Evolutionary conservation across 2,329 filamentous ascomycete genomes (phyloP), one percentile per base, ranked within the genome.

Genomic region (Trichothecium sympodiale): DNA sequence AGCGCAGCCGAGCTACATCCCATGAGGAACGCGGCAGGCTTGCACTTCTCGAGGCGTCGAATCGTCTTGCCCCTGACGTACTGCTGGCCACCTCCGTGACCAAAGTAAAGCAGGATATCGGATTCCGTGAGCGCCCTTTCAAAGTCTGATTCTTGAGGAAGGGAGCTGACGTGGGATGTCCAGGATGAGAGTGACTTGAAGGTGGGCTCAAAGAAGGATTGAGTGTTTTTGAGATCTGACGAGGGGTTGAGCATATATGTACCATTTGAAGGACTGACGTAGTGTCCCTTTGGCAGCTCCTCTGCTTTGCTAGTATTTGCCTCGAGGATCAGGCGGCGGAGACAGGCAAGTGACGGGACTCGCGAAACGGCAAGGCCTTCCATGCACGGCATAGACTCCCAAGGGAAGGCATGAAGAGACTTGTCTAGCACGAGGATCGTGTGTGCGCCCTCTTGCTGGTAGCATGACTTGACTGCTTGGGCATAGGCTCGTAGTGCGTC

Each of bases 361-460:
- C 91, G 78, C 4, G 86, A 94, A 26, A 95, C 80, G 1, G 89
- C 81, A 4, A 80, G 67, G 3, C 72, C 74, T 43, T 84, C 72
- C 52, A 98, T 74, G 52, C 86, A 95, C 0, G 88, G 86, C 27
- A 98, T 62, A 1, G 86, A 94, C 53, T 98, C 91, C 91, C 93
- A 98, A 0, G 91, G 91, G 50, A 98, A 94, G 2, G 76, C 69
- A 50, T 96, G 91, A 3, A 98, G 69, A 3, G 83, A 73, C 57
- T 94, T 95, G 59, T 98, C 91, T 5, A 98, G 68, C 6, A 98
- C 78, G 3, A 98, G 67, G 36, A 98, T 81, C 0, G 86, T 89
- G 52, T 98, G 91, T 2, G 56, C 53, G 20, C 63, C 64, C 23
- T 64, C 60, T 6, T 57, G 54, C 20, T 62, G 52, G 37, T 62